Evolutionary conservation across 2,329 filamentous ascomycete genomes (phyloP), one percentile per base, ranked within the genome.

Genomic region (Graphilbum ipis-grandicollis): DNA sequence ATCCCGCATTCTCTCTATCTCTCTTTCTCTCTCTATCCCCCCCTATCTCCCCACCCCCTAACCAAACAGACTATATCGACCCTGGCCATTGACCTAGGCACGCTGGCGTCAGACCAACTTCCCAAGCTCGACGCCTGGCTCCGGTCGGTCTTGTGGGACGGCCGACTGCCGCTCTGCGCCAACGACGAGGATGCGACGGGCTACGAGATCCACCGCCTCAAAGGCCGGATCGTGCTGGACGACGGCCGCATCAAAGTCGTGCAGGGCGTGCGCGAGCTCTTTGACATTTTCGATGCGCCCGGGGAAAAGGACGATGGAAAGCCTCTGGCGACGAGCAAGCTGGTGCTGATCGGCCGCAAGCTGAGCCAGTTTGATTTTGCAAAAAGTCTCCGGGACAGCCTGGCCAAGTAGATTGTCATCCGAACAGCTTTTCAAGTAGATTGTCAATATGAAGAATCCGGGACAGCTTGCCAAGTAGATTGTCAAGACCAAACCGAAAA

Each of bases 251-350:
- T 74, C 31, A 81, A 83, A 52, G 72, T 96, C 44, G 65, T 96
- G 8, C 90, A 98, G 54, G 90, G 86, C 2, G 90, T 98, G 1
- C 65, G 88, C 37, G 88, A 94, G 48, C 70, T 96, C 14, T 98
- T 96, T 54, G 90, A 98, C 49, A 79, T 96, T 19, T 71, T 83
- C 19, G 84, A 93, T 45, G 60, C 58, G 8, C 56, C 59, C 5
- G 46, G 53, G 9, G 43, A 41, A 14, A 44, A 46, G 9, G 46
- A 48, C 9, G 50, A 52, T 2, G 48, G 43, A 31, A 39, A 39
- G 12, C 40, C 43, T 18, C 39, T 38, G 10, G 41, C 46, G 28
- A 68, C 39, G 3, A 43, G 74, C 18, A 79, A 79, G 51, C 57
- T 79, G 34, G 68, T 79, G 9, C 48, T 79, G 33, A 79, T 79